Percentiles rank a stretch among this genome's conserved stretches.
phyloP scores from a whole-genome alignment of 495 filamentous ascomycete genomes.

The Neurospora terricola region DNA sequence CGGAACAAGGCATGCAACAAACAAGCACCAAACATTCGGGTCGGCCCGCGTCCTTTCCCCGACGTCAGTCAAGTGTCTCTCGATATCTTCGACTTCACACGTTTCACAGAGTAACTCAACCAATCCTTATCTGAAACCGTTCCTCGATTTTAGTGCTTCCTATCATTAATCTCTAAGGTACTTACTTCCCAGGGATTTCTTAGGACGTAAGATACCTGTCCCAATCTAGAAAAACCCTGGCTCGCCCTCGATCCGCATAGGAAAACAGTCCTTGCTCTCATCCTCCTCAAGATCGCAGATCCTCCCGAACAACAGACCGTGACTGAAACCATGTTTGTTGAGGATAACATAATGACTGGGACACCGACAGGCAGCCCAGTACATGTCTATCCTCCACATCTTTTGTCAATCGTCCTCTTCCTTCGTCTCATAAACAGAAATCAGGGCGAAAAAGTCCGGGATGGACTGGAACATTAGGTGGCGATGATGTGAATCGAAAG shows the following conservation, averaged over 20 bases:
- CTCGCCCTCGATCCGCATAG: background rate
- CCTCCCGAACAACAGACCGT: background rate
- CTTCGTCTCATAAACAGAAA: background rate
- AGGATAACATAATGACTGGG: background rate
- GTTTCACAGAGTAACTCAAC: background rate
- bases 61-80: background rate
- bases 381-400: background rate
- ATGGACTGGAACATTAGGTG: background rate
- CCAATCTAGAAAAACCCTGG: background rate
- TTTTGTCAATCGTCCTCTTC: background rate
- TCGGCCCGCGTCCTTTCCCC: background rate
- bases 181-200: background rate
- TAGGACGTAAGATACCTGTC: background rate
- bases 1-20: background rate
- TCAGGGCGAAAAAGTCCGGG: background rate
- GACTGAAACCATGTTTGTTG: too few species aligned
- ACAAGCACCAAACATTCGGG: background rate
- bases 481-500: background rate
- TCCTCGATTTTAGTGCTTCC: background rate
- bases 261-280: background rate
- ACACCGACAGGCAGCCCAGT: background rate
- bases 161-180: background rate
- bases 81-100: background rate
- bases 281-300: background rate
- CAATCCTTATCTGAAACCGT: background rate